Evolutionary conservation across 805 yeast species (phyloP).

Genomic region (Zygosaccharomyces rouxii): DNA sequence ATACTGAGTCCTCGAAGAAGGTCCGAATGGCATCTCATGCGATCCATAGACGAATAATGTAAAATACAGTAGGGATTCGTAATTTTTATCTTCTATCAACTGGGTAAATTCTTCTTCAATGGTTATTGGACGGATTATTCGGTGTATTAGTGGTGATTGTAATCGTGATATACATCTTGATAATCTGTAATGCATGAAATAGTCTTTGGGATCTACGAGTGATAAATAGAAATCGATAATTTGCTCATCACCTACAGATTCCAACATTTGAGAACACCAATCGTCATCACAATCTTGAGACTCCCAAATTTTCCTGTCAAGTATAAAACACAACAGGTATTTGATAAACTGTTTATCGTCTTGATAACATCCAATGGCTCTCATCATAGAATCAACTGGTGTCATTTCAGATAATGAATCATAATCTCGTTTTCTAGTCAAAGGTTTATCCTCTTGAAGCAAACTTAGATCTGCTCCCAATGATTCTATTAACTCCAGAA

Average conservation of each 20-base stretch:
- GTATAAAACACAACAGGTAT: slow-evolving; percentile 21
- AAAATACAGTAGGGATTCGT: slow-evolving; percentile 26
- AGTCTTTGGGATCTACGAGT: slow-evolving; percentile 18
- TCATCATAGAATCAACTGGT: slow-evolving; percentile 22
- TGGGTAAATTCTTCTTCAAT: slow-evolving; percentile 21
- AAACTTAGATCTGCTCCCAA: slow-evolving; percentile 16
- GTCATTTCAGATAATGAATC: slow-evolving; percentile 21
- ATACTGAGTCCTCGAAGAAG: slow-evolving; percentile 12
- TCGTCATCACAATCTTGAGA: slow-evolving; percentile 16
- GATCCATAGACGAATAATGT: slow-evolving; percentile 26
- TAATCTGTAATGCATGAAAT: slow-evolving; percentile 26
- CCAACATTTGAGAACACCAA: slow-evolving; percentile 16
- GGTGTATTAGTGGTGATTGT: slow-evolving; percentile 14
- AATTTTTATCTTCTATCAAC: slow-evolving; percentile 19
- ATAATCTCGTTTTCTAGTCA: slow-evolving; percentile 9
- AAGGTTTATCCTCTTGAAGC: not conserved
- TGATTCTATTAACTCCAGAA: slow-evolving; percentile 13
- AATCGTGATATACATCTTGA: slow-evolving; percentile 19
- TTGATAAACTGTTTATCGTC: slow-evolving; percentile 8
- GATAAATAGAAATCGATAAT: slow-evolving; percentile 13
- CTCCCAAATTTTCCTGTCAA: slow-evolving; percentile 30
- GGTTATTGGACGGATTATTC: not conserved
- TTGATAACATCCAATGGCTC: slow-evolving; percentile 8
- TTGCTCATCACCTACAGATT: not conserved
- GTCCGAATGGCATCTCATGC: slow-evolving; percentile 20